Evolutionary conservation across 495 filamentous ascomycete species (phyloP), one percentile per base, ranked within the genome.

Genomic region (Penicillium longicatenatum): DNA sequence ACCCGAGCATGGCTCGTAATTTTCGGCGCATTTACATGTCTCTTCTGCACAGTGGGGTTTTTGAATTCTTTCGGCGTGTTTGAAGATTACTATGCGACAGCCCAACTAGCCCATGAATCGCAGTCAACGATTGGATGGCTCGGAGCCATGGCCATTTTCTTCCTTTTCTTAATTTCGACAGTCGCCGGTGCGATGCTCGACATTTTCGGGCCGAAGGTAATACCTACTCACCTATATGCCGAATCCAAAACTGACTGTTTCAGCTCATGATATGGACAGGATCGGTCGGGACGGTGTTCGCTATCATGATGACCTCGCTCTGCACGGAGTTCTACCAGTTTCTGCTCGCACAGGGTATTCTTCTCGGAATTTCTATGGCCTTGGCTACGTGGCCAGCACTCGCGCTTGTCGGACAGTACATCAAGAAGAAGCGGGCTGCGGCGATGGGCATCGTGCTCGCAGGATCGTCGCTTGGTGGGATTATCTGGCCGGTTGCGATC

Each of bases 321-420:
- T 87, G 84, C 64, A 69, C 66, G 4, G 46, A 79, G 37, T 86
- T 83, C 67, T 89, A 78, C 60, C 84, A 89, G 46, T 83, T 89
- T 59, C 70, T 86, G 53, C 81, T 89, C 10, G 77, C 79, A 0
- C 86, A 89, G 62, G 84, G 82, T 3, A 55, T 89, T 3, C 67
- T 88, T 0, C 68, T 80, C 1, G 85, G 85, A 0, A 60, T 80
- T 0, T 73, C 71, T 17, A 79, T 80, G 63, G 70, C 76, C 0
- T 58, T 88, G 21, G 63, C 85, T 6, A 66, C 74, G 20, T 76
- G 81, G 52, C 84, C 86, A 0, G 70, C 75, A 31, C 64, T 87
- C 8, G 80, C 77, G 0, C 75, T 80, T 1, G 73, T 84, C 2
- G 73, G 77, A 9, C 79, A 84, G 51, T 82, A 79, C 55, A 84